phyloP scores from a whole-genome alignment of 2,329 filamentous ascomycete genomes.

The Trichocomaceae sp. region DNA sequence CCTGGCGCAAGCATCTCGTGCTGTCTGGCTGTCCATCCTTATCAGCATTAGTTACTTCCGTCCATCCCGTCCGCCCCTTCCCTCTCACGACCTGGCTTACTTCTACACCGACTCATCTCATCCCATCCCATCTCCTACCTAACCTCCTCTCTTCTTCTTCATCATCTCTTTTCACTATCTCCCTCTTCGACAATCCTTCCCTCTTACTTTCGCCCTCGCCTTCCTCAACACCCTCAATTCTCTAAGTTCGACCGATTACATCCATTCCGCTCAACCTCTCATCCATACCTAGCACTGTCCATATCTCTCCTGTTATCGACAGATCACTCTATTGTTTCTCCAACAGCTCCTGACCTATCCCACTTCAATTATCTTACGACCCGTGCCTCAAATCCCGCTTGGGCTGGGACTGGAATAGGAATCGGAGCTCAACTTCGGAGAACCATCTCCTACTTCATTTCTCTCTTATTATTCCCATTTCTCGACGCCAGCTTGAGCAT shows the following conservation, averaged over 20 bases:
- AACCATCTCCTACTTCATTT: background rate
- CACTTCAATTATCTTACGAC: background rate
- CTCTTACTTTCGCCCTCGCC: constrained; percentile 11
- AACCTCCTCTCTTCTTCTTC: constrained; percentile 16
- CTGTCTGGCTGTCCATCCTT: constrained; percentile 11
- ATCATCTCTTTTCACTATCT: constrained; percentile 4
- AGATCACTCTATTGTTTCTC: background rate
- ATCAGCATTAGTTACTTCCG: constrained; percentile 15
- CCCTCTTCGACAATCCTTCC: constrained; percentile 5
- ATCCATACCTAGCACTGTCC: constrained; percentile 2
- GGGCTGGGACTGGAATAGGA: background rate
- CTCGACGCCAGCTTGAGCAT: background rate
- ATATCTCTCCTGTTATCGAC: constrained; percentile 3
- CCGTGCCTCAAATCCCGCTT: background rate
- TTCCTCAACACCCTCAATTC: background rate
- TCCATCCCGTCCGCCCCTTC: constrained; percentile 16
- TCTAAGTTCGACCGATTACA: constrained; percentile 1
- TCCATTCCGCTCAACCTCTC: background rate
- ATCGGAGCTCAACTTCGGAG: background rate
- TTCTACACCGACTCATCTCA: constrained; percentile 14
- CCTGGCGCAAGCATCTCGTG: constrained; percentile 12
- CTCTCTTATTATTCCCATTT: background rate
- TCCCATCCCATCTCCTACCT: constrained; percentile 17
- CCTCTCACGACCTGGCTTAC: constrained; percentile 10
- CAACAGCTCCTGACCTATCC: background rate